Percentiles rank a stretch among this genome's conserved stretches.
Evolutionary conservation across 768 basidiomycete genomes (phyloP).

Genomic region (Phanerochaete sordida): DNA sequence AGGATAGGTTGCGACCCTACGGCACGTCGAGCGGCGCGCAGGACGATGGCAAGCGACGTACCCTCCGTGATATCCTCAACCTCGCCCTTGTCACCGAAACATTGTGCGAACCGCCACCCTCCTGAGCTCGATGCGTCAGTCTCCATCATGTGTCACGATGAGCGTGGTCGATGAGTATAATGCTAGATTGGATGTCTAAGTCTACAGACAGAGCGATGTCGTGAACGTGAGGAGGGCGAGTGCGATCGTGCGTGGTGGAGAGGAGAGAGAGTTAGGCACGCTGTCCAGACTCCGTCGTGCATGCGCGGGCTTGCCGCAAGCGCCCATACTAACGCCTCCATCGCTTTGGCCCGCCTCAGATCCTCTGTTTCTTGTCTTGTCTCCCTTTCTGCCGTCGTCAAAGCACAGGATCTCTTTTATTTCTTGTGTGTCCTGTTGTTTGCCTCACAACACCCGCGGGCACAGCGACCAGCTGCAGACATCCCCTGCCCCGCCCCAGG

Average conservation of each 20-base stretch:
- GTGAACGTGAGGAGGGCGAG: slow-evolving; percentile 18
- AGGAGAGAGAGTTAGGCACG: slow-evolving; percentile 21
- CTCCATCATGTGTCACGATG: slow-evolving; percentile 52
- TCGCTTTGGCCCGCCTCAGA: not conserved
- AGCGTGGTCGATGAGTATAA: not conserved
- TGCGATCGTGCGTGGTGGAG: slow-evolving; percentile 19
- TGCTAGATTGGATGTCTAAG: not conserved
- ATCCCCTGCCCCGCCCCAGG: no score
- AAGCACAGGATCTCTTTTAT: no score
- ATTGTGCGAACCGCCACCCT: slow-evolving; percentile 98
- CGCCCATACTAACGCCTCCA: not conserved
- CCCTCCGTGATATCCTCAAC: slow-evolving; percentile 99
- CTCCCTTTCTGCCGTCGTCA: not conserved
- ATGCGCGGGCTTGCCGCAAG: slow-evolving; percentile 1
- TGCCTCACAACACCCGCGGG: no score
- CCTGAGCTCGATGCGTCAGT: slow-evolving; percentile 80
- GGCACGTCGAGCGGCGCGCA: not conserved
- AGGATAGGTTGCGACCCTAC: not conserved
- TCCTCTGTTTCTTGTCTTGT: not conserved
- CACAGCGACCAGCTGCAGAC: no score
- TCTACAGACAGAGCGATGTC: slow-evolving; percentile 2
- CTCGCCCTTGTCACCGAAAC: slow-evolving; percentile 99
- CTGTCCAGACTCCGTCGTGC: slow-evolving; percentile 23
- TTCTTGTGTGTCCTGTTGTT: no score
- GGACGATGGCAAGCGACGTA: slow-evolving; percentile 31